phyloP scores from a whole-genome alignment of 2,329 filamentous ascomycete species.

The Aspergillus brunneoviolaceus region DNA sequence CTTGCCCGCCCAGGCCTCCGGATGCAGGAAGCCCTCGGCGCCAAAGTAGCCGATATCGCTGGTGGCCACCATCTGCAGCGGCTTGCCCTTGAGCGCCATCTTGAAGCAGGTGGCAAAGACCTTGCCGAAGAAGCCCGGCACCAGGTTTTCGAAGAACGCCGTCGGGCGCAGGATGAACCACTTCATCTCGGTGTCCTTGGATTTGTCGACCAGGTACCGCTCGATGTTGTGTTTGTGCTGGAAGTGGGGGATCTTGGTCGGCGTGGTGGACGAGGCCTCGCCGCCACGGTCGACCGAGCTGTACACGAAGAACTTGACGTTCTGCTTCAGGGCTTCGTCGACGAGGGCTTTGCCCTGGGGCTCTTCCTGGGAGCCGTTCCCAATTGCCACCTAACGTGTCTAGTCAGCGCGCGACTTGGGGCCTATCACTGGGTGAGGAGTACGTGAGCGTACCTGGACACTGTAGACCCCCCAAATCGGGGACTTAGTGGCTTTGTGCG shows the following conservation, averaged over 20 bases:
- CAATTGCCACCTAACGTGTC: background rate
- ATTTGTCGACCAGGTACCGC: conserved; percentile 53
- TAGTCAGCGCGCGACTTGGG: background rate
- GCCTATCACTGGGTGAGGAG: background rate
- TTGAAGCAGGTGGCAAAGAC: conserved; percentile 48
- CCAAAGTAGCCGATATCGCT: conserved; percentile 56
- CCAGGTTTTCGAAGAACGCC: conserved; percentile 62
- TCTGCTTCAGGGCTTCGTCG: conserved; percentile 56
- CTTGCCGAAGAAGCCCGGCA: conserved; percentile 48
- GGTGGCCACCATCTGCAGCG: conserved; percentile 44
- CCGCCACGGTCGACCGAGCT: conserved; percentile 64
- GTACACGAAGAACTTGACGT: conserved; percentile 63
- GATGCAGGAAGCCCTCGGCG: conserved; percentile 49
- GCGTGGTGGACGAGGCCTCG: conserved; percentile 50
- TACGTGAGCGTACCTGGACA: conserved; percentile 50
- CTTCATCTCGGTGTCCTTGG: conserved; percentile 48
- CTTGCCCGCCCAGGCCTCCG: conserved; percentile 42
- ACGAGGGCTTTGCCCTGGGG: conserved; percentile 59
- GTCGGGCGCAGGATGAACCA: conserved; percentile 64
- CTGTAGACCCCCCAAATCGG: conserved; percentile 62
- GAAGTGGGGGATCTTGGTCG: conserved; percentile 63
- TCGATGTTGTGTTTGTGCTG: conserved; percentile 62
- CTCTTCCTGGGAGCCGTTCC: conserved; percentile 41
- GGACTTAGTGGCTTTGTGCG: conserved; percentile 33
- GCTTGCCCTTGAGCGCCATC: conserved; percentile 42